phyloP scores from a whole-genome alignment of 345 rosid species.

The Populus nigra region DNA sequence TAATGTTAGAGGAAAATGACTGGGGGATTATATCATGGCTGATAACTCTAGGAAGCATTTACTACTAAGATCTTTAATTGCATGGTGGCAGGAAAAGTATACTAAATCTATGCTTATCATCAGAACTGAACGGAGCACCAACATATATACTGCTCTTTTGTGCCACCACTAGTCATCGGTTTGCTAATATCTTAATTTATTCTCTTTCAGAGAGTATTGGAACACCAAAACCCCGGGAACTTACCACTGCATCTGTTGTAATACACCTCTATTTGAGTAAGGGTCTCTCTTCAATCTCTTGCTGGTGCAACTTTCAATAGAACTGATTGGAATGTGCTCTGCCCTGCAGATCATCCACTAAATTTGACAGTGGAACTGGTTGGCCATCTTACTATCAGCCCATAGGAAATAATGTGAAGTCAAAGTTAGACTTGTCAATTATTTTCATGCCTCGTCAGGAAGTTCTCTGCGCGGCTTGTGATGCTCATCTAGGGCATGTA shows the following conservation, averaged over 20 bases:
- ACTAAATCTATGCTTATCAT: no score
- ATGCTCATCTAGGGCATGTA: constrained; percentile 88
- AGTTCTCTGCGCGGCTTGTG: constrained; percentile 61
- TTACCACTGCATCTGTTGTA: constrained; percentile 86
- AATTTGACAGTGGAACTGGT: constrained; percentile 97
- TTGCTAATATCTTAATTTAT: neutral
- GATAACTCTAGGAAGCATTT: no score
- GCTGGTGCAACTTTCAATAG: neutral
- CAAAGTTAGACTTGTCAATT: constrained; percentile 66
- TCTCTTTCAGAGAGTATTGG: constrained; percentile 66
- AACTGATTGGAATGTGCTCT: constrained; percentile 7
- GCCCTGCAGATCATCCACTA: constrained; percentile 66
- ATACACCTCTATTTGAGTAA: constrained; percentile 78
- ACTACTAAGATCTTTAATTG: no score
- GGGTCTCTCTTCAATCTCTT: constrained; percentile 1
- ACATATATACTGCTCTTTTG: no score
- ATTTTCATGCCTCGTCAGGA: constrained; percentile 94
- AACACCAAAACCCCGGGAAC: constrained; percentile 73
- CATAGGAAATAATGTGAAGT: constrained; percentile 59
- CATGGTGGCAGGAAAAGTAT: no score
- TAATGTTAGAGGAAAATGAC: no score
- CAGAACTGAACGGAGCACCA: no score
- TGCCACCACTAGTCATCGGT: no score
- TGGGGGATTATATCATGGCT: no score
- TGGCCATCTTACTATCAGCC: constrained; percentile 94